Conservation (phyloP, 768 basidiomycete genomes). For the Crepidotus variabilis region DNA sequence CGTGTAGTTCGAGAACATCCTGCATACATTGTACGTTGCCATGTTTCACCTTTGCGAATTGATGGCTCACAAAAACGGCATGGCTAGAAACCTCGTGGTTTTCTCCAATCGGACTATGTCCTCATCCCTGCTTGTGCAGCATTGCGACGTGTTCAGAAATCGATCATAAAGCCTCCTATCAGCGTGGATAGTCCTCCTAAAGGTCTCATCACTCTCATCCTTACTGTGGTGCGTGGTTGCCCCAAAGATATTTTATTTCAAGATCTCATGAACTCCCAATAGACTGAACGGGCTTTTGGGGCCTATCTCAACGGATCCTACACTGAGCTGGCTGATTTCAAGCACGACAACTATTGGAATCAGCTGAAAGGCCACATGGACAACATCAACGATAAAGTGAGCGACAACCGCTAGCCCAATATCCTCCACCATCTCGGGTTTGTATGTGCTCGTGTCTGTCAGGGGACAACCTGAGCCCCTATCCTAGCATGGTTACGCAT, state of each 20-base stretch:
- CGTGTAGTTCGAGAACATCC: no score
- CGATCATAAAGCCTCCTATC: conserved; percentile 5
- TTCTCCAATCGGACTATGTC: conserved; percentile 11
- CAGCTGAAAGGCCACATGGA: no score
- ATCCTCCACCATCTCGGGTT: no score
- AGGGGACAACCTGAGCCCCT: no score
- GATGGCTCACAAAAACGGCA: neutral
- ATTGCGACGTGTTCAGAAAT: conserved; percentile 5
- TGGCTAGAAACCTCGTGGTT: conserved; percentile 11
- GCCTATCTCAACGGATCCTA: no score
- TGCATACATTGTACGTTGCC: conserved; percentile 1
- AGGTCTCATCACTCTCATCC: conserved; percentile 12
- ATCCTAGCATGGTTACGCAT: no score
- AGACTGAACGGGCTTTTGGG: neutral
- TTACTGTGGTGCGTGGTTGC: conserved; percentile 7
- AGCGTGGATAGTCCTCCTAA: conserved; percentile 12
- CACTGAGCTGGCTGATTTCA: no score
- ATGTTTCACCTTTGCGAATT: neutral
- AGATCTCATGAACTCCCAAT: neutral
- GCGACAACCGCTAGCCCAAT: no score
- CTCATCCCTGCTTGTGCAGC: neutral
- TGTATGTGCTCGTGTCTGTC: no score
- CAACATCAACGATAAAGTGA: no score
- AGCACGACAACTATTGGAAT: no score
- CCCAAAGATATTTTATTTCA: neutral